A percentile compares a stretch with the other conserved stretches of the same genome.
phyloP scores from a whole-genome alignment of 2,329 filamentous ascomycete species.

The Penicillium griseofulvum region DNA sequence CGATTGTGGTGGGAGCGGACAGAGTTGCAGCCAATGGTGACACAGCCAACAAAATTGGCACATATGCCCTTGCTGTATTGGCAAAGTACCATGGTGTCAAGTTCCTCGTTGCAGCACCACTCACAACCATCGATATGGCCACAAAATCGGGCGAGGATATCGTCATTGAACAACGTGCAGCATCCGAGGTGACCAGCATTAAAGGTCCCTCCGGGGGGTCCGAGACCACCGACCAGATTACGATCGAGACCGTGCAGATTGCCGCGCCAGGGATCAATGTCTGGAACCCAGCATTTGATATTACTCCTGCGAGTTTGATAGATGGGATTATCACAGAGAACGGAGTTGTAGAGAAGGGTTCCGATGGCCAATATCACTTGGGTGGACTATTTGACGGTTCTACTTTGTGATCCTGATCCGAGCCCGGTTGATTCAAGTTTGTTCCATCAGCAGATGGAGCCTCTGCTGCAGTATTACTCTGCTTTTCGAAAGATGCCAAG shows the following conservation, averaged over 20 bases:
- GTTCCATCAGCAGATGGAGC: background rate
- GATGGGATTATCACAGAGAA: conserved; percentile 93
- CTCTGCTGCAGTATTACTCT: conserved; percentile 4
- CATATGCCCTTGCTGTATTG: conserved; percentile 87
- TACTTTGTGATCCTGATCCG: conserved; percentile 6
- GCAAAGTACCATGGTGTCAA: conserved; percentile 85
- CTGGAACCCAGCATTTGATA: conserved; percentile 97
- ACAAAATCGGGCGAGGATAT: conserved; percentile 78
- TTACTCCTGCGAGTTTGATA: conserved; percentile 84
- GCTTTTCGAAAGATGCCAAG: conserved; percentile 23
- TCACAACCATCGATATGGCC: conserved; percentile 85
- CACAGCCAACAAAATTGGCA: conserved; percentile 98
- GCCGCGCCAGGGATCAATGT: conserved; percentile 74
- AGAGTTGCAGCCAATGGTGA: conserved; percentile 94
- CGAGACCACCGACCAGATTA: conserved; percentile 45
- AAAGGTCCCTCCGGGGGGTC: conserved; percentile 70
- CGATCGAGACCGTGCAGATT: conserved; percentile 68
- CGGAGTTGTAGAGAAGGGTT: conserved; percentile 76
- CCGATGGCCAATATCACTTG: conserved; percentile 66
- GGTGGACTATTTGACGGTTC: conserved; percentile 31
- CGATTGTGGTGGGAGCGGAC: conserved; percentile 92
- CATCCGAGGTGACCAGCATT: conserved; percentile 79
- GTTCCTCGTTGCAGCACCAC: conserved; percentile 91
- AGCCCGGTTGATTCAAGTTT: background rate
- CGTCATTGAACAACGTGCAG: conserved; percentile 82